Evolutionary conservation across 176 grass and related monocot species (phyloP), one percentile per base, ranked within the genome.

Genomic region (Ensete ventricosum): DNA sequence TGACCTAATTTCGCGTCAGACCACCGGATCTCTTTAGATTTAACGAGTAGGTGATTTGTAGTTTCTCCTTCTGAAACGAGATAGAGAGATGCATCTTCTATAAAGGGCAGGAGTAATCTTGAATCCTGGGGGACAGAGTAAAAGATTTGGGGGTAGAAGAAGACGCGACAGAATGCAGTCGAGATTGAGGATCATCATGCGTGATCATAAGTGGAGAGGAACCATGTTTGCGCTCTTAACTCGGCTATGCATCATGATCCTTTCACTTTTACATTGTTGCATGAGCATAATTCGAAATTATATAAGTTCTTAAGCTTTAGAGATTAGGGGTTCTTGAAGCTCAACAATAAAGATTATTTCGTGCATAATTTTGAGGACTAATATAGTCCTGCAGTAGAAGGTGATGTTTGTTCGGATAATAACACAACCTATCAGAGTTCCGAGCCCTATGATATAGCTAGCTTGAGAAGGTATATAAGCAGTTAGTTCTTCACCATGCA

Each of bases 171-270:
- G 48, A 89, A 87, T 79, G 88, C 88, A 0, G 81, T 89, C 8
- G 84, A 79, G 58, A 82, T 86, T 91, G 57, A 87, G 77, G 14
- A 91, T 77, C 54, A 9, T 87, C 66, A 91, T 91, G 88, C 79
- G 91, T 70, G 92, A 85, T 21, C 73, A 83, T 34, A 85, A 87
- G 20, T 91, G 92, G 92, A 89, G 79, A 83, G 71, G 54, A 78
- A 57, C 75, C 76, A 91, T 73, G 60, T 85, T 1, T 76, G 86
- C 1, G 70, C 82, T 20, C 13, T 96, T 81, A 87, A 89, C 54
- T 83, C 91, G 84, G 92, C 91, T 85, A 55, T 53, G 0, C 8
- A 19, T 5, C 52, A 1, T 1, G 75, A 62, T 13, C 25, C 9
- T 11, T 55, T 23, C 16, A 59, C 53, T 53, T 49, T 69, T 82